Conservation (phyloP, 2,329 filamentous ascomycete genomes). For the Ophiocordyceps sinensis region DNA sequence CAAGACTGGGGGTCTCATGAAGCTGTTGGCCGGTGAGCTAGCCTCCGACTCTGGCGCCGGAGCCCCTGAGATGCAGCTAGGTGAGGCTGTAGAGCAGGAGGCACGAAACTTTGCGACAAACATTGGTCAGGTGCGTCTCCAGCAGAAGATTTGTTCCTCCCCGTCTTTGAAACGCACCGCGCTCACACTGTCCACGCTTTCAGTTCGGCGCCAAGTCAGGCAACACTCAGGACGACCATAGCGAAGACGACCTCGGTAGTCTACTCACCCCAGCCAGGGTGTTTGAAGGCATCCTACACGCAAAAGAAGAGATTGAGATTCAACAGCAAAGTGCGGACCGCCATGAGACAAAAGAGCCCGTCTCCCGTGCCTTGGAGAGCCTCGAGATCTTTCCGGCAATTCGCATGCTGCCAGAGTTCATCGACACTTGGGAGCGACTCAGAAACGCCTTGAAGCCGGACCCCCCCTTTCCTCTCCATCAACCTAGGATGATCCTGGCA, state of each 20-base stretch:
- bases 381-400: not conserved
- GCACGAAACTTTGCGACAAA: not conserved
- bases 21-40: not conserved
- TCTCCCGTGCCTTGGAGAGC: not conserved
- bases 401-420: not conserved
- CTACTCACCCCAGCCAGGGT: not conserved
- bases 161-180: not conserved
- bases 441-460: not conserved
- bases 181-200: not conserved
- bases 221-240: not conserved
- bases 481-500: not conserved
- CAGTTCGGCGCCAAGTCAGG: not conserved
- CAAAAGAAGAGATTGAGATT: not conserved
- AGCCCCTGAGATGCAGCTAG: not conserved
- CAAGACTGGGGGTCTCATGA: not conserved
- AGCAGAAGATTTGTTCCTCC: no score
- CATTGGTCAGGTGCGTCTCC: not conserved
- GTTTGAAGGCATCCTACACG: not conserved
- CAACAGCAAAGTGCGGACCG: not conserved
- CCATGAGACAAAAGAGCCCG: not conserved
- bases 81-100: not conserved
- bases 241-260: not conserved
- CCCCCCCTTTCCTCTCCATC: not conserved
- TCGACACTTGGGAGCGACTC: not conserved
- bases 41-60: not conserved